Evolutionary conservation across 2,329 filamentous ascomycete species (phyloP).

Genomic region (Colletotrichum eremochloae): DNA sequence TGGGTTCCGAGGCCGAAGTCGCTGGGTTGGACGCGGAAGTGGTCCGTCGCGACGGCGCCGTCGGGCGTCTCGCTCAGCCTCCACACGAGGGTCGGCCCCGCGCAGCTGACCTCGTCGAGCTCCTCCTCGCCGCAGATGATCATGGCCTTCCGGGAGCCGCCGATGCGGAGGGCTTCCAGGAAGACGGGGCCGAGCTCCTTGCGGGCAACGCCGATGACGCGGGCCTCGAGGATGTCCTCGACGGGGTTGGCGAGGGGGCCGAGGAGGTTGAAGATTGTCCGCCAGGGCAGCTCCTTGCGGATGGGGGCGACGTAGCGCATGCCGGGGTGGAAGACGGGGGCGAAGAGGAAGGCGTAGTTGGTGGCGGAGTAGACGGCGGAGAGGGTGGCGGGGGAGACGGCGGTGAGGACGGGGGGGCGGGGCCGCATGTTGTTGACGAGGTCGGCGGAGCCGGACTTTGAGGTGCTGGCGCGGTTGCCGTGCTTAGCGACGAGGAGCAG

Average conservation of each 20-base stretch:
- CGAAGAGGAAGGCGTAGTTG: constrained; percentile 96
- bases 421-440: constrained; percentile 83
- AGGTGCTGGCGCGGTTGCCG: constrained; percentile 95
- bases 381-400: constrained; percentile 80
- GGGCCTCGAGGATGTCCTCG: constrained; percentile 85
- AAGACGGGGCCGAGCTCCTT: constrained; percentile 90
- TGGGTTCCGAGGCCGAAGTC: constrained; percentile 89
- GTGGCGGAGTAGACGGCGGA: constrained; percentile 79
- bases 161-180: constrained; percentile 82
- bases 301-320: constrained; percentile 91
- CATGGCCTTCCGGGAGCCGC: constrained; percentile 85
- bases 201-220: constrained; percentile 93
- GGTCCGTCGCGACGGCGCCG: constrained; percentile 69
- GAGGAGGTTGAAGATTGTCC: constrained; percentile 97
- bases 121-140: constrained; percentile 95
- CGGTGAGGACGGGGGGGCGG: constrained; percentile 78
- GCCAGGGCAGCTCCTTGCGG: constrained; percentile 88
- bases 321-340: constrained; percentile 94
- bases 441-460: constrained; percentile 95
- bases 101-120: constrained; percentile 94
- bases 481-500: constrained; percentile 92
- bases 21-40: constrained; percentile 82
- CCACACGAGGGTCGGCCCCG: constrained; percentile 92
- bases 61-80: constrained; percentile 65
- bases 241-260: constrained; percentile 93